phyloP scores from a whole-genome alignment of 768 basidiomycete genomes.

The Kwoniella sp. region DNA sequence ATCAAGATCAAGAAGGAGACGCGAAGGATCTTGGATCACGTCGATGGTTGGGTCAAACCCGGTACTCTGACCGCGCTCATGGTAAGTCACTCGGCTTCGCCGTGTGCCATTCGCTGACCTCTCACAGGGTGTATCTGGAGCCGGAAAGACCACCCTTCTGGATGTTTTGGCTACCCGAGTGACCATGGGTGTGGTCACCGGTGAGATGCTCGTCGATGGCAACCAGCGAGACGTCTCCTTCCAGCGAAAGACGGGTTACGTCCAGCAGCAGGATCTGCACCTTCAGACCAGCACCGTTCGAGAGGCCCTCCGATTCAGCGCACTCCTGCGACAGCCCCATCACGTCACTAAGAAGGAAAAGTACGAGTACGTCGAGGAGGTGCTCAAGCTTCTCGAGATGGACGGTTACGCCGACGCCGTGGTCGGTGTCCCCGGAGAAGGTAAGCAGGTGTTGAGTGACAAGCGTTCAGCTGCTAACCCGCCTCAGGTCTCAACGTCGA shows the following conservation, averaged over 20 bases:
- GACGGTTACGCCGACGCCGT: constrained; percentile 47
- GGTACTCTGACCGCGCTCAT: constrained; percentile 47
- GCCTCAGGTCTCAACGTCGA: constrained; percentile 45
- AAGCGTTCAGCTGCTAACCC: background rate
- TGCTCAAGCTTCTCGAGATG: constrained; percentile 53
- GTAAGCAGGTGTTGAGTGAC: constrained; percentile 13
- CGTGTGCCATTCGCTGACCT: constrained; percentile 57
- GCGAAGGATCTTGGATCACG: constrained; percentile 54
- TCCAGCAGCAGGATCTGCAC: constrained; percentile 53
- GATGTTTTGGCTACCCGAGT: constrained; percentile 49
- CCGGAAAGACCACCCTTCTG: constrained; percentile 50
- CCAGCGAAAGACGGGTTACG: constrained; percentile 54
- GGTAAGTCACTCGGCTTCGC: constrained; percentile 56
- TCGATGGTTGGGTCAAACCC: constrained; percentile 46
- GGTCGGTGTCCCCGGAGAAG: constrained; percentile 49
- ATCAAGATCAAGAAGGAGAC: constrained; percentile 49
- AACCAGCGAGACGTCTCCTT: constrained; percentile 51
- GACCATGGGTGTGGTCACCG: constrained; percentile 53
- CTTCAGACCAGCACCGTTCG: constrained; percentile 51
- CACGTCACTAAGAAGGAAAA: constrained; percentile 49
- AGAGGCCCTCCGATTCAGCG: constrained; percentile 53
- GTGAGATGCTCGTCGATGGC: constrained; percentile 54
- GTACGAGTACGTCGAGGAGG: constrained; percentile 52
- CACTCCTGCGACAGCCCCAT: constrained; percentile 52
- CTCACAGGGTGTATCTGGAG: constrained; percentile 56